phyloP scores from a whole-genome alignment of 352 stramenopile species.

The Pythium chondricola region DNA sequence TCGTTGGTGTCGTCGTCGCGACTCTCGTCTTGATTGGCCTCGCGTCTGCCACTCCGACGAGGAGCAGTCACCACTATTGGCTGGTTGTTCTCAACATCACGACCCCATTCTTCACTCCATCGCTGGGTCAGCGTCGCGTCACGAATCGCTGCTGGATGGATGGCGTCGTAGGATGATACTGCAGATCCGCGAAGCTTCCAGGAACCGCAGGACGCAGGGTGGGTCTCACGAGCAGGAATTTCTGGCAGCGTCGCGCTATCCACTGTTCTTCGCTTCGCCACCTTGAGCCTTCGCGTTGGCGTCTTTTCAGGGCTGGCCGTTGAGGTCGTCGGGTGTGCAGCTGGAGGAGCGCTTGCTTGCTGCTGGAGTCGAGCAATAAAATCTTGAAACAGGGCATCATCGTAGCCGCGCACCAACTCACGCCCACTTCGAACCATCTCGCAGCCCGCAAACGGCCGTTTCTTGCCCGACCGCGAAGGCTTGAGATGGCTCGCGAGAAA shows the following conservation, averaged over 20 bases:
- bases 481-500: slow-evolving; percentile 35
- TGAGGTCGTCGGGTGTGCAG: too few species aligned
- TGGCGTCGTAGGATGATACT: slow-evolving; percentile 7
- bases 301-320: background rate
- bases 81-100: background rate
- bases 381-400: slow-evolving; percentile 62
- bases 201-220: slow-evolving; percentile 53
- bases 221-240: slow-evolving; percentile 29
- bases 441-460: slow-evolving; percentile 30
- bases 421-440: slow-evolving; percentile 35
- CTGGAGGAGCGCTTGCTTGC: too few species aligned
- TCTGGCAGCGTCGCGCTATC: slow-evolving; percentile 31
- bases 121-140: slow-evolving; percentile 1
- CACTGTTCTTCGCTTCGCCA: slow-evolving; percentile 18
- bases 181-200: slow-evolving; percentile 62
- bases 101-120: slow-evolving; percentile 9
- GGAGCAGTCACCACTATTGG: background rate
- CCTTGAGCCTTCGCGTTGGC: slow-evolving; percentile 10
- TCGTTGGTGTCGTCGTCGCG: background rate
- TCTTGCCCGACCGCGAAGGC: slow-evolving; percentile 20
- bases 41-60: slow-evolving; percentile 10
- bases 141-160: slow-evolving; percentile 10
- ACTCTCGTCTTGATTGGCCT: background rate
- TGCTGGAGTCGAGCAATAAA: slow-evolving; percentile 42
- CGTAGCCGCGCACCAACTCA: slow-evolving; percentile 70